These are phyloP conservation scores for Mycena venus DNA, from an alignment of 768 basidiomycete genomes.

Conservation along the genomic window DNA sequence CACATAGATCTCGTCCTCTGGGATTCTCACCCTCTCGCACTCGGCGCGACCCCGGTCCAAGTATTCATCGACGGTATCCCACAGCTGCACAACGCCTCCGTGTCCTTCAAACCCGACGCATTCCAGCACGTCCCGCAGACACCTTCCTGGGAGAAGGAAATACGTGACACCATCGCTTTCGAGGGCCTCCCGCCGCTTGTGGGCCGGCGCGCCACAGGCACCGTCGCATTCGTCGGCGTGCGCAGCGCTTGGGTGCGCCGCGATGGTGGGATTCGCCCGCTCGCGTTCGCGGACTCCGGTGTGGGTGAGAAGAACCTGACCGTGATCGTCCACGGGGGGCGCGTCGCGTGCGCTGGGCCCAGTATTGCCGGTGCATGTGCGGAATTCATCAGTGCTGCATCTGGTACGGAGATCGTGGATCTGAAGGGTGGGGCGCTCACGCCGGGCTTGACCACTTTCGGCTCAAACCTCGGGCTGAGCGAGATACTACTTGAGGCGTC, in stretches of 20 bases:
- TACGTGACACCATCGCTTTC: slow-evolving; percentile 66
- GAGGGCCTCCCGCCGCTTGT: slow-evolving; percentile 80
- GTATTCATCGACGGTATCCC: slow-evolving; percentile 89
- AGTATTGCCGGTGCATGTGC: background rate
- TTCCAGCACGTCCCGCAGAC: slow-evolving; percentile 66
- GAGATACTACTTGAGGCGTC: slow-evolving; percentile 77
- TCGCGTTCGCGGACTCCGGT: background rate
- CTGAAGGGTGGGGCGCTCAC: slow-evolving; percentile 74
- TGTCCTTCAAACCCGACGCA: slow-evolving; percentile 56
- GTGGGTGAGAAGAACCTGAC: background rate
- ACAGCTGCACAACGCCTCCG: slow-evolving; percentile 59
- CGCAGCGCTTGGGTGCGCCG: slow-evolving; percentile 48
- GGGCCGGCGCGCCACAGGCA: slow-evolving; percentile 45
- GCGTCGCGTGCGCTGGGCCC: background rate
- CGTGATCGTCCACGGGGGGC: background rate
- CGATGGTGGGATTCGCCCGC: slow-evolving; percentile 35
- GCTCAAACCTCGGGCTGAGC: slow-evolving; percentile 72
- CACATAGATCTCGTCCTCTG: slow-evolving; percentile 66
- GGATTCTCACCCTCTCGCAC: slow-evolving; percentile 82
- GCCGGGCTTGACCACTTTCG: slow-evolving; percentile 76
- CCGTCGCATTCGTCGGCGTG: slow-evolving; percentile 70
- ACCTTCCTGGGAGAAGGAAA: slow-evolving; percentile 75
- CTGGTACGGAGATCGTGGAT: slow-evolving; percentile 53
- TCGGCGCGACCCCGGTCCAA: slow-evolving; percentile 86
- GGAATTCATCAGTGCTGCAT: background rate